These are phyloP conservation scores for Casaregolazyma lundiana DNA, from an alignment of 1,139 yeast genomes.

Conservation along the genomic window DNA sequence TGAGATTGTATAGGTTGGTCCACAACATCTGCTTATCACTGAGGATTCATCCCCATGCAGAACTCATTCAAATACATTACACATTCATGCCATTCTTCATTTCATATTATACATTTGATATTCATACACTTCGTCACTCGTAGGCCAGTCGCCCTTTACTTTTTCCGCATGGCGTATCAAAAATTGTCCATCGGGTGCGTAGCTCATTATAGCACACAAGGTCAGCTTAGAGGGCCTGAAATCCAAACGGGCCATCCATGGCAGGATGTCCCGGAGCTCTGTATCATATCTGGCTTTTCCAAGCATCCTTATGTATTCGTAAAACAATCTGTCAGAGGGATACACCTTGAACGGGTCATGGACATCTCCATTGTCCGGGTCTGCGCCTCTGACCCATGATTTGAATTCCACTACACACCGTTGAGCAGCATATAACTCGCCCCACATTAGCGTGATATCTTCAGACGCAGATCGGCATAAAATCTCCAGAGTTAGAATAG, in stretches of 20 bases:
- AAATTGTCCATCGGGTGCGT: constrained; percentile 30
- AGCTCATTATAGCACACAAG: constrained; percentile 30
- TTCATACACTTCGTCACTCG: constrained; percentile 23
- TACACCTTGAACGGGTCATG: constrained; percentile 34
- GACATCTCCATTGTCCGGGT: constrained; percentile 28
- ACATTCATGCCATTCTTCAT: background rate
- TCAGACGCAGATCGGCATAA: constrained; percentile 28
- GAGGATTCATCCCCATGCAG: no score
- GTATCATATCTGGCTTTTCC: constrained; percentile 44
- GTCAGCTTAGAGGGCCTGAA: constrained; percentile 41
- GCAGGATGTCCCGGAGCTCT: constrained; percentile 49
- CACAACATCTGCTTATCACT: background rate
- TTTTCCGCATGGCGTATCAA: constrained; percentile 27
- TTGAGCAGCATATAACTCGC: constrained; percentile 51
- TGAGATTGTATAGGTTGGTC: background rate
- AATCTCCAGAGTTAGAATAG: constrained; percentile 19
- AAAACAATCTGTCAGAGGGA: constrained; percentile 50
- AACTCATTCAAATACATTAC: no score
- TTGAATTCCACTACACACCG: constrained; percentile 58
- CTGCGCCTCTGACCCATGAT: constrained; percentile 32
- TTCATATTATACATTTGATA: constrained; percentile 7
- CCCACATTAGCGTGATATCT: constrained; percentile 40
- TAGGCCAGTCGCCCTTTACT: constrained; percentile 30
- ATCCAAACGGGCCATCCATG: constrained; percentile 55
- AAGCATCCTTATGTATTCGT: constrained; percentile 48